Conservation (phyloP, 805 yeast genomes). For the Kregervanrija delftensis region DNA sequence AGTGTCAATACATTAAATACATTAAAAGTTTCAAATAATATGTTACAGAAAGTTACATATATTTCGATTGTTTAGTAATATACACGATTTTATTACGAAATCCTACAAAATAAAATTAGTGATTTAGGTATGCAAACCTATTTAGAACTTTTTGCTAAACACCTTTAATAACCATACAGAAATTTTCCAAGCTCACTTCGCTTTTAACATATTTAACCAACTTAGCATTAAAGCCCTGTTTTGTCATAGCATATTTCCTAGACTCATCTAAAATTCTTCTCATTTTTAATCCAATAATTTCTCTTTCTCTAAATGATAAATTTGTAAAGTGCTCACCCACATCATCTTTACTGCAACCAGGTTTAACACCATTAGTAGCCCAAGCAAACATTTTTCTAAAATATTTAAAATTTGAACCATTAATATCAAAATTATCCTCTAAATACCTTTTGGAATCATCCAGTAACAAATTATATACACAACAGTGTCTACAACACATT, state of each 20-base stretch:
- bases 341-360: constrained; percentile 32
- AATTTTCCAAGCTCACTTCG: constrained; percentile 63
- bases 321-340: constrained; percentile 40
- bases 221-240: constrained; percentile 35
- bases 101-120: no score
- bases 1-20: no score
- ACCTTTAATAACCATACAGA: constrained; percentile 19
- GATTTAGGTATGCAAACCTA: no score
- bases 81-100: no score
- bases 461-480: constrained; percentile 52
- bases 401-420: constrained; percentile 24
- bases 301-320: constrained; percentile 42
- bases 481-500: constrained; percentile 89
- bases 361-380: constrained; percentile 73
- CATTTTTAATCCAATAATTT: constrained; percentile 56
- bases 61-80: no score
- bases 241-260: constrained; percentile 43
- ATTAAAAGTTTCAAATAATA: no score
- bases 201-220: constrained; percentile 53
- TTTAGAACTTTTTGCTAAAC: no score
- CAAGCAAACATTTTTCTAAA: constrained; percentile 71
- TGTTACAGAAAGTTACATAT: no score
- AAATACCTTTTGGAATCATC: constrained; percentile 39
- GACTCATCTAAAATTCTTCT: constrained; percentile 73
- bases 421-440: constrained; percentile 22